Percentiles rank a stretch among this genome's conserved stretches.
These are phyloP conservation scores for Pholiota adiposa DNA, from an alignment of 1,284 basidiomycete genomes.

Conservation along the genomic window DNA sequence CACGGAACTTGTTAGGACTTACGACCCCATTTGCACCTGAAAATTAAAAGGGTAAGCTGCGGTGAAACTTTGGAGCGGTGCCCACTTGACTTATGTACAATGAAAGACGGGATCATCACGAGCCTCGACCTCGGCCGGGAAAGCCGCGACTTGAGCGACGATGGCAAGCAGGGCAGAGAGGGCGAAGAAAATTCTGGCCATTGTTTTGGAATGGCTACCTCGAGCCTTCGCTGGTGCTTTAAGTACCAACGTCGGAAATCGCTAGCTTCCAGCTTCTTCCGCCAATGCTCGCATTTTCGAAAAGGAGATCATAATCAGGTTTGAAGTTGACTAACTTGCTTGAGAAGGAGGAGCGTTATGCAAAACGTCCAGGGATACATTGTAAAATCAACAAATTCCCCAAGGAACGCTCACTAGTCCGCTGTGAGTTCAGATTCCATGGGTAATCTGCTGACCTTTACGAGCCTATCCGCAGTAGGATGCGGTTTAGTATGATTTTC, in stretches of 20 bases:
- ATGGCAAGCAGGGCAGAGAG: constrained; percentile 14
- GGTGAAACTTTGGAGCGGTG: not conserved
- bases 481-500: not conserved
- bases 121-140: constrained; percentile 11
- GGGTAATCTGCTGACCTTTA: not conserved
- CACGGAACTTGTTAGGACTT: constrained; percentile 6
- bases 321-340: not conserved
- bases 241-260: not conserved
- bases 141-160: constrained; percentile 12
- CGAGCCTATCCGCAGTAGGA: not conserved
- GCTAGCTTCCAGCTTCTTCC: not conserved
- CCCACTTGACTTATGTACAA: constrained; percentile 16
- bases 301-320: not conserved
- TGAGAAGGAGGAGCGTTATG: not conserved
- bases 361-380: not conserved
- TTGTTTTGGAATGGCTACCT: not conserved
- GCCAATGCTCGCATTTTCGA: not conserved
- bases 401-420: not conserved
- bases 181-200: constrained; percentile 19
- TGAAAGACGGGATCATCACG: constrained; percentile 15
- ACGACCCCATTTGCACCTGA: constrained; percentile 22
- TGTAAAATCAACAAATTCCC: not conserved
- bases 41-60: not conserved
- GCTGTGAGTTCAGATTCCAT: not conserved
- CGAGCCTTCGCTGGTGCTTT: not conserved